phyloP scores from a whole-genome alignment of 768 basidiomycete genomes.

The Tylopilus subfusipes region DNA sequence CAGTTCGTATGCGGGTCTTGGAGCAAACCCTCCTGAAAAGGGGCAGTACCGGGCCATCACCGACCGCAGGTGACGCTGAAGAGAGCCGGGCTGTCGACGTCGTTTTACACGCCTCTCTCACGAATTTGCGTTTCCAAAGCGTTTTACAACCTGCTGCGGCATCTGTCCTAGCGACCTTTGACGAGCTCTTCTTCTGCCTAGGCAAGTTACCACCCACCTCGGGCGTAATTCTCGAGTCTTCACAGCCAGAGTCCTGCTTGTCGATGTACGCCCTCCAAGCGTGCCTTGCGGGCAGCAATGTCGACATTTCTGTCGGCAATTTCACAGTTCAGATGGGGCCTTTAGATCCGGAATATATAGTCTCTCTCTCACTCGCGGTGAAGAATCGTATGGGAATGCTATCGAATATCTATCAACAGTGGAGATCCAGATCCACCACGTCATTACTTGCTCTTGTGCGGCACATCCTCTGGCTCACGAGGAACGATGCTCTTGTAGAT shows the following conservation, averaged over 20 bases:
- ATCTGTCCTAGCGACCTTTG: slow-evolving; percentile 8
- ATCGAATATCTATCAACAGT: slow-evolving; percentile 24
- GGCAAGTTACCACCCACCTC: slow-evolving; percentile 2
- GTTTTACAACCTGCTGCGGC: not conserved
- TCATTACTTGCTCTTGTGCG: slow-evolving; percentile 41
- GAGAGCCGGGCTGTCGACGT: slow-evolving; percentile 16
- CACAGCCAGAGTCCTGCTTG: slow-evolving; percentile 21
- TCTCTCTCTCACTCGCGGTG: slow-evolving; percentile 11
- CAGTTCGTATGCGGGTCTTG: slow-evolving; percentile 39
- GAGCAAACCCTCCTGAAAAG: slow-evolving; percentile 40
- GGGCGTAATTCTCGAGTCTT: not conserved
- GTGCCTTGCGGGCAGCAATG: slow-evolving; percentile 1
- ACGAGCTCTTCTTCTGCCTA: slow-evolving; percentile 18
- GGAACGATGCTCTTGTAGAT: slow-evolving; percentile 53
- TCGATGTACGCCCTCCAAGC: slow-evolving; percentile 20
- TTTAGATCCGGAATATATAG: slow-evolving; percentile 29
- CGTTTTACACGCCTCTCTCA: slow-evolving; percentile 14
- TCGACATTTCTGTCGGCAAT: slow-evolving; percentile 21
- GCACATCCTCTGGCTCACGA: slow-evolving; percentile 50
- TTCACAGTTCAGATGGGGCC: slow-evolving; percentile 28
- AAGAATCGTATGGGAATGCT: slow-evolving; percentile 14
- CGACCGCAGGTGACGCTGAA: not conserved
- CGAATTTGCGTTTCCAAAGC: slow-evolving; percentile 15
- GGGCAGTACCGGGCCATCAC: not conserved
- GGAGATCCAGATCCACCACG: slow-evolving; percentile 28